Evolutionary conservation across 2,329 filamentous ascomycete genomes (phyloP), one percentile per base, ranked within the genome.

Genomic region (Cladophialophora immunda): DNA sequence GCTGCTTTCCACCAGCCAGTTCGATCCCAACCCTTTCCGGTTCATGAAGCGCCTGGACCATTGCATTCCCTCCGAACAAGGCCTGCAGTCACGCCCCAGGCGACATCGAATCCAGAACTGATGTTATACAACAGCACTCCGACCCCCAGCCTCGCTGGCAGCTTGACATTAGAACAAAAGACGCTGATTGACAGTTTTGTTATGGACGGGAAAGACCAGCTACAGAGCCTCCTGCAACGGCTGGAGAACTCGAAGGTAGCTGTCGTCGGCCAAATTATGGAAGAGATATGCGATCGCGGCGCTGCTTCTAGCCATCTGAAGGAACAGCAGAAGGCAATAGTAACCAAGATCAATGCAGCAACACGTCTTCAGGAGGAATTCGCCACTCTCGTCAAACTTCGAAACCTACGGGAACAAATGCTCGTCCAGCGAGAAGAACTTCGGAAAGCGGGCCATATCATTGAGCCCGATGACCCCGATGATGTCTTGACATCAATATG

Each of bases 321-420:
- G 32, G 65, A 71, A 19, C 55, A 45, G 30, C 50, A 59, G 25
- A 68, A 78, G 60, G 64, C 62, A 15, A 73, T 81, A 25, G 76
- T 75, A 17, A 67, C 71, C 32, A 78, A 75, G 64, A 79, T 82
- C 25, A 74, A 78, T 55, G 77, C 79, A 5, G 75, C 82, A 22
- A 59, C 54, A 27, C 61, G 68, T 34, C 52, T 71, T 34, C 74
- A 75, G 36, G 70, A 75, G 36, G 67, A 73, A 55, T 76, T 76
- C 54, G 78, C 77, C 54, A 69, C 77, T 15, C 68, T 71, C 38
- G 41, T 56, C 15, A 64, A 59, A 54, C 56, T 66, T n/a, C 53
- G 56, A 19, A 53, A 62, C 17, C 59, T 67, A 17, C 65, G 66
- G 22, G 63, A 58, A 29, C 52, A 55, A 11, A 60, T 70, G 63